Conservation (phyloP, 2,329 filamentous ascomycete genomes). For the Aspergillus proliferans region DNA sequence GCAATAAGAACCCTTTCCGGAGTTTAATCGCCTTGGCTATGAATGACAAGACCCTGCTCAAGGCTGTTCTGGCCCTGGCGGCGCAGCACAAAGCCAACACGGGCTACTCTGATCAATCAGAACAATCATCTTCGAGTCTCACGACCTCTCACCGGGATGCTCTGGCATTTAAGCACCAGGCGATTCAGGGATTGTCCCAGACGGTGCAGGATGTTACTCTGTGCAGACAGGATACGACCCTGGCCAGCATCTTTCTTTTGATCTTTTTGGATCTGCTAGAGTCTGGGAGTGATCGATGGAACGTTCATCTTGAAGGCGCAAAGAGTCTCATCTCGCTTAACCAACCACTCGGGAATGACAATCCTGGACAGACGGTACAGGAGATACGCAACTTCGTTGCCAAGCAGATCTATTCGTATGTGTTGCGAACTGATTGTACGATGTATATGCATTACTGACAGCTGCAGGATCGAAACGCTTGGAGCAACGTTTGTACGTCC, state of each 20-base stretch:
- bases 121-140: constrained; percentile 5
- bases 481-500: constrained; percentile 3
- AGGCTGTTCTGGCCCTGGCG: constrained; percentile 28
- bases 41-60: constrained; percentile 21
- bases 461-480: constrained; percentile 2
- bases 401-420: constrained; percentile 25
- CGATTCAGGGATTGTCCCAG: constrained; percentile 25
- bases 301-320: constrained; percentile 26
- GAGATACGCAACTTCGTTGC: constrained; percentile 24
- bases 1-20: constrained; percentile 28
- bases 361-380: constrained; percentile 22
- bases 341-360: constrained; percentile 7
- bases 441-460: not conserved
- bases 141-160: constrained; percentile 22
- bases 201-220: constrained; percentile 10
- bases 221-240: constrained; percentile 20
- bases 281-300: constrained; percentile 29
- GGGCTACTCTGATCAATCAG: constrained; percentile 14
- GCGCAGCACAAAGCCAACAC: constrained; percentile 29
- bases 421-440: not conserved
- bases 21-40: constrained; percentile 26
- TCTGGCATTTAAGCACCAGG: constrained; percentile 27
- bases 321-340: constrained; percentile 21
- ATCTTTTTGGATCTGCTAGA: constrained; percentile 28
- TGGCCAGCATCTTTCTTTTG: constrained; percentile 30